phyloP scores from a whole-genome alignment of 805 yeast species.

The Brettanomyces sp. region DNA sequence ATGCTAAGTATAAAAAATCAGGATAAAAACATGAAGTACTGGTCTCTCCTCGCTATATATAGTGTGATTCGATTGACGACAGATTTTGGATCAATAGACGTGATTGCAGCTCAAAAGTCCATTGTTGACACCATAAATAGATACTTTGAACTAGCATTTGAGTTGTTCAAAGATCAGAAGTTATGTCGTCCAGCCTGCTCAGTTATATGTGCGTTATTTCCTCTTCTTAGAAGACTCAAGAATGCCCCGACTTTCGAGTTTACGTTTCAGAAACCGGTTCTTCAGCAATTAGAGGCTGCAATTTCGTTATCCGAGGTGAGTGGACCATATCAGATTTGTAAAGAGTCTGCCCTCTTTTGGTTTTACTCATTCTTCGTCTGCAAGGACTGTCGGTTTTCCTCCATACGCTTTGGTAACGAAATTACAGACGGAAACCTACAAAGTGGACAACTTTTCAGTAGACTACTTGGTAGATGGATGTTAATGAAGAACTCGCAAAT shows the following conservation, averaged over 20 bases:
- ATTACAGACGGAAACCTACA: background rate
- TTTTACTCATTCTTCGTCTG: slow-evolving; percentile 29
- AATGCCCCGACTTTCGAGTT: background rate
- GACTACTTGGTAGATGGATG: slow-evolving; percentile 40
- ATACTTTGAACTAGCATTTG: slow-evolving; percentile 21
- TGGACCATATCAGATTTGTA: slow-evolving; percentile 45
- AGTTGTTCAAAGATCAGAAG: slow-evolving; percentile 25
- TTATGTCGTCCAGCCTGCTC: slow-evolving; percentile 25
- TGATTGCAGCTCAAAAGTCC: no score
- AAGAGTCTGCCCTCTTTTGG: slow-evolving; percentile 50
- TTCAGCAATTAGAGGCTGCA: slow-evolving; percentile 38
- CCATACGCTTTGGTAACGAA: slow-evolving; percentile 13
- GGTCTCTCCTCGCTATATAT: background rate
- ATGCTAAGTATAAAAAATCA: no score
- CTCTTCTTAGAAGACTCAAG: background rate
- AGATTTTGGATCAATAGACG: background rate
- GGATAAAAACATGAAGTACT: no score
- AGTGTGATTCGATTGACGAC: background rate
- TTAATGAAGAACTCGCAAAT: slow-evolving; percentile 5
- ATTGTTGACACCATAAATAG: background rate
- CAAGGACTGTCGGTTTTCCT: slow-evolving; percentile 23
- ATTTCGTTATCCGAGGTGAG: slow-evolving; percentile 47
- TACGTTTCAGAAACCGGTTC: slow-evolving; percentile 29
- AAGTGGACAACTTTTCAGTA: slow-evolving; percentile 9
- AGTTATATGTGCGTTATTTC: slow-evolving; percentile 15